A percentile compares a stretch with the other conserved stretches of the same genome.
These are phyloP conservation scores for Scheffersomyces amazonensis DNA, from an alignment of 805 yeast species.

Conservation along the genomic window DNA sequence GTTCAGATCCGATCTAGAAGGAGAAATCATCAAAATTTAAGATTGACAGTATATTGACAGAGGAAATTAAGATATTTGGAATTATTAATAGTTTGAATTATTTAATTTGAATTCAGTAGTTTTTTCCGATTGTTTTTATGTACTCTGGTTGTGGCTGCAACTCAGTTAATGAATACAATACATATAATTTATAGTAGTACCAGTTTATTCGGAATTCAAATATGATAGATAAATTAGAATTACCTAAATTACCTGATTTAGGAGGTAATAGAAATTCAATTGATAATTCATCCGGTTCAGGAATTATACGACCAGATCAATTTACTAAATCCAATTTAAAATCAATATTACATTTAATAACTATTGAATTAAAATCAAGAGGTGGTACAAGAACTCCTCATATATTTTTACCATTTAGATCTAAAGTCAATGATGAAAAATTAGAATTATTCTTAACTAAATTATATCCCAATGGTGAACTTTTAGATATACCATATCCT, in stretches of 20 bases:
- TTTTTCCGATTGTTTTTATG: too few relatives aligned
- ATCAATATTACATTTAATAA: slow-evolving; percentile 64
- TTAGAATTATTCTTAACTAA: slow-evolving; percentile 54
- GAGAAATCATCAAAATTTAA: too few relatives aligned
- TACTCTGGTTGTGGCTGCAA: too few relatives aligned
- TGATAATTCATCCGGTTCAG: not conserved
- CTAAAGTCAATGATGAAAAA: slow-evolving; percentile 60
- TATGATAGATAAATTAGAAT: slow-evolving; percentile 5
- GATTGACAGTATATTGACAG: too few relatives aligned
- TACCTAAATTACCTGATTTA: slow-evolving; percentile 8
- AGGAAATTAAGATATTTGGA: too few relatives aligned
- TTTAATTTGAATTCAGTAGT: too few relatives aligned
- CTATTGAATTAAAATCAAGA: slow-evolving; percentile 66
- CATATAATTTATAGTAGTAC: too few relatives aligned
- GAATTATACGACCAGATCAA: slow-evolving; percentile 22
- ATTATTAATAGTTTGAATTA: too few relatives aligned
- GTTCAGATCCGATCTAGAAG: too few relatives aligned
- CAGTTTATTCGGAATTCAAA: too few relatives aligned
- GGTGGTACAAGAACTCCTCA: slow-evolving; percentile 77
- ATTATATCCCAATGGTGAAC: slow-evolving; percentile 58
- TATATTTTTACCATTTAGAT: slow-evolving; percentile 73
- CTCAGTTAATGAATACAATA: too few relatives aligned
- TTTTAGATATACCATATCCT: slow-evolving; percentile 30
- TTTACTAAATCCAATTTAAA: slow-evolving; percentile 66
- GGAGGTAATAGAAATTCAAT: not conserved